Evolutionary conservation across 192 early-diverging fungal species (phyloP), one percentile per base, ranked within the genome.

Genomic region (Pilaira anomala): DNA sequence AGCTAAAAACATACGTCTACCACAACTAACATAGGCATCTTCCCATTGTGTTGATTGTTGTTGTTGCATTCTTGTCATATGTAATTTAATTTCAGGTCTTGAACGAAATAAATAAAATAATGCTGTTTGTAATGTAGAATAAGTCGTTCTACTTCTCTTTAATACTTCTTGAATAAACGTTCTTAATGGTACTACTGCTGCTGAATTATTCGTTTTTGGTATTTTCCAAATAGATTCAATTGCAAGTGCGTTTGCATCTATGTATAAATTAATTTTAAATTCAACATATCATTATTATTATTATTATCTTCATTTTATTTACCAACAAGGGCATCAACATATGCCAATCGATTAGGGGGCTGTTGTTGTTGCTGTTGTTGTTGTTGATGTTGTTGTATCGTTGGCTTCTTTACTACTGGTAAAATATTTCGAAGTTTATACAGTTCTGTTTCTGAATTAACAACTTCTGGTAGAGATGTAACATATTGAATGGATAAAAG

Each of bases 1-100:
- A 3, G 89, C 85, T 19, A 95, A 72, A 75, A 95, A 96, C 75
- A 95, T 88, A 50, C 91, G 80, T 50, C 92, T 87, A 5, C 86
- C 89, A 63, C 88, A 91, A 55, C 75, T 75, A 36, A 87, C 80
- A 12, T 77, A 65, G 16, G 65, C 65, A 29, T 57, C 54, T 26
- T 59, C 48, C 26, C 65, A 53, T 7, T 18, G 26, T 14, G 21
- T 24, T 19, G 21, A 16, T n/a, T 59, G 18, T 21, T n/a, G 18
- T 24, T 55, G n/a, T n/a, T 49, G 65, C 18, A 46, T 58, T 29
- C 46, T 48, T 11, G 57, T 40, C 9, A 70, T 26, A 48, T 46
- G 49, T 18, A n/a, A 28, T 30, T 50, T 29, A 29, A 70, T 70
- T 11, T 65, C 68, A 21, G 52, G 61, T 49, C 62, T 44, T 4